Percentiles rank a stretch among this genome's conserved stretches.
Evolutionary conservation across 108 stramenopile species (phyloP).

Genomic region (Cyclotella atomus): DNA sequence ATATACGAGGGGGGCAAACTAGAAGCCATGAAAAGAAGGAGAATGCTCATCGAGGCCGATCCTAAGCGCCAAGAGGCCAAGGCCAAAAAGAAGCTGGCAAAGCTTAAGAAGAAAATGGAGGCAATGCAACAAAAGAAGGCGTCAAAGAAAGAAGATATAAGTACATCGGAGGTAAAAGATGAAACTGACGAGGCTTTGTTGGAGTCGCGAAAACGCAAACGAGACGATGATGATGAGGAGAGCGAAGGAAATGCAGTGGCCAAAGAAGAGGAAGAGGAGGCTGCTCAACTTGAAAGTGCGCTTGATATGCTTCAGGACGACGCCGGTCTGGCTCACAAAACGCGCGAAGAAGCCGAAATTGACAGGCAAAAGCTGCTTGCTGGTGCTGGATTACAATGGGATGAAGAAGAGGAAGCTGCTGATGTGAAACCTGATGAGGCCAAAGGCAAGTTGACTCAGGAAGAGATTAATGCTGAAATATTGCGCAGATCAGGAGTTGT

Average conservation of each 20-base stretch:
- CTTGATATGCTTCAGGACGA: constrained; percentile 67
- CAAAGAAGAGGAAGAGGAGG: constrained; percentile 57
- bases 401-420: constrained; percentile 62
- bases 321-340: constrained; percentile 58
- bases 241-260: constrained; percentile 31
- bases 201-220: constrained; percentile 42
- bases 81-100: constrained; percentile 57
- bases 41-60: constrained; percentile 73
- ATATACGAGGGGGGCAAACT: constrained; percentile 85
- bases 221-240: constrained; percentile 25
- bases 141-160: constrained; percentile 19
- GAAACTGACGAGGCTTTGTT: constrained; percentile 25
- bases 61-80: constrained; percentile 76
- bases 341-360: constrained; percentile 85
- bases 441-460: constrained; percentile 50
- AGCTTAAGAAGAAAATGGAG: constrained; percentile 81
- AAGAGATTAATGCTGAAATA: constrained; percentile 69
- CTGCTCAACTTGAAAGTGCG: constrained; percentile 74
- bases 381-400: constrained; percentile 68
- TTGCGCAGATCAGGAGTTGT: constrained; percentile 69
- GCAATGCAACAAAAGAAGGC: constrained; percentile 73
- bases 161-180: constrained; percentile 34
- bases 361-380: constrained; percentile 77
- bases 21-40: constrained; percentile 85
- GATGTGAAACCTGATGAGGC: constrained; percentile 18